Base-by-base conservation (phyloP, 169 alveolate genomes). In the Plasmodium reichenowi region DNA sequence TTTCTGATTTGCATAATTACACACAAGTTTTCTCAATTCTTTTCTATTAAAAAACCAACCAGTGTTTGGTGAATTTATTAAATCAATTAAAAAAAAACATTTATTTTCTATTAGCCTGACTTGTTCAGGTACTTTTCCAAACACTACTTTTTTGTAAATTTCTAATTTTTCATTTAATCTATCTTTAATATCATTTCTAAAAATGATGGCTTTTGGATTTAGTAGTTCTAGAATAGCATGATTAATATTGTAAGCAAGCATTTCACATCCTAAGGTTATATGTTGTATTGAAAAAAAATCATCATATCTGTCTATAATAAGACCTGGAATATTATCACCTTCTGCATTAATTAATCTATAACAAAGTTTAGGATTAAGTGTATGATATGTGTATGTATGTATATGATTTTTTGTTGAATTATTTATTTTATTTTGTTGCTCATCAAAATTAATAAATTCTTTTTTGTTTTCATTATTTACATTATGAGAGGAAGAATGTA, bases 271-370 rank as follows among this genome's bases (percentile, higher is more conserved):
- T 6, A 80, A 13, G 2, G 90, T 67, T 54, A 80, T 38, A 52
- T 80, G 90, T 52, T 80, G 90, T 54, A 80, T 32, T 9, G 45
- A 6, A 45, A 80, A 43, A 10, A 15, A 63, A 7, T 64, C 47
- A 50, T 92, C 93, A 52, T 72, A 92, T 0, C 88, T 50, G n/a
- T 92, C 95, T 13, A 92, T 80, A 17, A 92, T 67, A 10, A 88
- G 47, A 1, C 95, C 95, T 9, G 95, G 95, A 8, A 92, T 62
- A 10, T 74, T 74, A 32, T 92, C 95, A 1, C 91, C 88, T 26
- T 92, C 95, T 17, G 93, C 72, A 43, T 92, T 88, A 13, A 92
- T 56, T 26, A 92, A 71, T 48, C 95, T 72, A 54, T 91, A 91
- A 26, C 74, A 80, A 45, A 13, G n/a, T 2, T 56, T 45, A 48